A percentile compares a stretch with the other conserved stretches of the same genome.
These are phyloP conservation scores for Blastobotrys muscicola DNA, from an alignment of 805 yeast species.

Conservation along the genomic window DNA sequence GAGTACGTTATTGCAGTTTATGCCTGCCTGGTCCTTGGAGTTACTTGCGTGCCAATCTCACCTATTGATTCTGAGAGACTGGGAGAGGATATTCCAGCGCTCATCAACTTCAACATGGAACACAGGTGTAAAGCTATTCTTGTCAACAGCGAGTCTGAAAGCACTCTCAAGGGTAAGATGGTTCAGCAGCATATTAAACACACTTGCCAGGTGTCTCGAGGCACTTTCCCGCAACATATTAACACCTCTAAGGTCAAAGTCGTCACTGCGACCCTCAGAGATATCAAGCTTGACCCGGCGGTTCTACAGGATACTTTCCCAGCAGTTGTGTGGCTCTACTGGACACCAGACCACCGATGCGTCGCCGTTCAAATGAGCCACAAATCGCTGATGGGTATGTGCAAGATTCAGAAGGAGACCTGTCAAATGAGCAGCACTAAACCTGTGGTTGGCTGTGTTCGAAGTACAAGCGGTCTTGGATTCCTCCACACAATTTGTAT, in stretches of 20 bases:
- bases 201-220: constrained; percentile 23
- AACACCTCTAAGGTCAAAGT: constrained; percentile 54
- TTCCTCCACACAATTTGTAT: constrained; percentile 75
- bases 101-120: constrained; percentile 56
- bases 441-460: constrained; percentile 77
- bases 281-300: constrained; percentile 15
- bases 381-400: constrained; percentile 57
- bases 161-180: constrained; percentile 56
- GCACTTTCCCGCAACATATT: constrained; percentile 42
- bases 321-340: constrained; percentile 57
- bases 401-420: constrained; percentile 86
- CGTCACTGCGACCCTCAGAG: constrained; percentile 19
- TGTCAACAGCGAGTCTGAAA: constrained; percentile 69
- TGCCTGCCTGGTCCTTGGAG: constrained; percentile 79
- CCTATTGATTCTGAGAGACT: constrained; percentile 60
- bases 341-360: constrained; percentile 63
- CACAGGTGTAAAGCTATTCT: constrained; percentile 64
- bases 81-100: constrained; percentile 64
- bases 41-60: constrained; percentile 66
- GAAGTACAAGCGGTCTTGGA: constrained; percentile 79
- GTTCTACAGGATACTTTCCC: constrained; percentile 33
- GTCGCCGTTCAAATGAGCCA: constrained; percentile 50
- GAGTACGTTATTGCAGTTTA: constrained; percentile 74
- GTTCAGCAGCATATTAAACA: constrained; percentile 51
- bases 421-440: constrained; percentile 66